A percentile compares a stretch with the other conserved stretches of the same genome.
phyloP scores from a whole-genome alignment of 305 asterid genomes.

The Ajuga reptans region DNA sequence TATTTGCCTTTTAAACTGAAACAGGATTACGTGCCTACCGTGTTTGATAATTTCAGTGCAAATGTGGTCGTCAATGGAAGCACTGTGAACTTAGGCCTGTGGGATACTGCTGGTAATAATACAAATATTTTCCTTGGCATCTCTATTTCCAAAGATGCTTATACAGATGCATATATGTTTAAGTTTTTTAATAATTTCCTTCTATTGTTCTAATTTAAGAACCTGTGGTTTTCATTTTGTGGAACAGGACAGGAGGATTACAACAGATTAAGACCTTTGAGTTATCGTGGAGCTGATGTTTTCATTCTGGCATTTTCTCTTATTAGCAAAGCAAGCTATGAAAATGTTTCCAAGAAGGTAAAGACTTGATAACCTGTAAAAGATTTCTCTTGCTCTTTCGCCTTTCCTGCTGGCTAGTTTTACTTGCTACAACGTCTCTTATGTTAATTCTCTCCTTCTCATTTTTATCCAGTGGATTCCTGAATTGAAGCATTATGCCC shows the following conservation, averaged over 20 bases:
- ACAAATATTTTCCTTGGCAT: background rate
- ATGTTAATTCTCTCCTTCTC: conserved; percentile 22
- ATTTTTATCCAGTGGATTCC: conserved; percentile 80
- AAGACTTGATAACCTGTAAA: conserved; percentile 7
- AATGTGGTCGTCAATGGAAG: conserved; percentile 90
- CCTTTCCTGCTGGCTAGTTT: background rate
- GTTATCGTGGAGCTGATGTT: conserved; percentile 98
- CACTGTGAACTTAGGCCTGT: conserved; percentile 89
- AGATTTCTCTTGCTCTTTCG: background rate
- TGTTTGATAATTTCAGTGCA: conserved; percentile 96
- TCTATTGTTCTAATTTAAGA: conserved; percentile 10
- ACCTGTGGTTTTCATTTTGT: conserved; percentile 14
- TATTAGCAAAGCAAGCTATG: conserved; percentile 95
- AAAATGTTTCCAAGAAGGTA: conserved; percentile 92
- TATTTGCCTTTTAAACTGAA: conserved; percentile 10
- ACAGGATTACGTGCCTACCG: conserved; percentile 97
- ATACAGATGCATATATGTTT: background rate
- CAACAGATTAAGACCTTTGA: conserved; percentile 91
- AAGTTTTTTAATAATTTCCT: background rate
- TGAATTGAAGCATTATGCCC: conserved; percentile 92
- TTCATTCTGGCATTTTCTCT: conserved; percentile 95
- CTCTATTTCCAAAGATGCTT: conserved; percentile 1
- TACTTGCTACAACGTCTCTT: background rate
- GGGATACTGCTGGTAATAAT: conserved; percentile 93
- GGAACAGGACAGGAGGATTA: conserved; percentile 93